Evolutionary conservation across 768 basidiomycete species (phyloP).

Genomic region (Hemileccinum impolitum): DNA sequence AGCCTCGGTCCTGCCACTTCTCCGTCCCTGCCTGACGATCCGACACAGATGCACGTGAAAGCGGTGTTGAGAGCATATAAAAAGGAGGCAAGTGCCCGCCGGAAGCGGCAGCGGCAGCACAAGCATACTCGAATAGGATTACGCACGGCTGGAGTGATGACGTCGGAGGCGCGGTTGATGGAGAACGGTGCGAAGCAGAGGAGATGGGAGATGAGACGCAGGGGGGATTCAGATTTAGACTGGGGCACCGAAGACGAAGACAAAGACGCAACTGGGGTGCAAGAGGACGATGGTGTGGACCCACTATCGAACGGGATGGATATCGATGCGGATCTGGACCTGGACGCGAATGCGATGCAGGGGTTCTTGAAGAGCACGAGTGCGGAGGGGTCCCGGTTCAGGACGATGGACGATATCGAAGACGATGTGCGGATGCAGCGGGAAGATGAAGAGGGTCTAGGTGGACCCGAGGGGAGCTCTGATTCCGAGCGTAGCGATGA

Average conservation of each 20-base stretch:
- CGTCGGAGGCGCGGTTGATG: conserved; percentile 50
- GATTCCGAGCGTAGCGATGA: conserved; percentile 31
- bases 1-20: conserved; percentile 25
- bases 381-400: conserved; percentile 41
- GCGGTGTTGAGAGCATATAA: conserved; percentile 24
- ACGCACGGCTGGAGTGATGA: conserved; percentile 50
- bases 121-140: conserved; percentile 32
- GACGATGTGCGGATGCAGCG: conserved; percentile 46
- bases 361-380: conserved; percentile 52
- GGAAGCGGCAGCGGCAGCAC: conserved; percentile 20
- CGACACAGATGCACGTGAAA: conserved; percentile 7
- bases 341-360: conserved; percentile 48
- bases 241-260: conserved; percentile 49
- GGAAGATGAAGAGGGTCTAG: conserved; percentile 46
- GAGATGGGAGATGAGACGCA: conserved; percentile 48
- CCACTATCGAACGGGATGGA: conserved; percentile 48
- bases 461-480: conserved; percentile 22
- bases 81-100: conserved; percentile 13
- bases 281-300: conserved; percentile 26
- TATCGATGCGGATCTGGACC: conserved; percentile 55
- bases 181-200: conserved; percentile 29
- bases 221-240: conserved; percentile 65
- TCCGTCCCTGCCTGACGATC: conserved; percentile 1
- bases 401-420: conserved; percentile 67
- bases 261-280: conserved; percentile 8